A percentile compares a stretch with the other conserved stretches of the same genome.
These are phyloP conservation scores for Lactarius vividus DNA, from an alignment of 768 basidiomycete species.

Conservation along the genomic window DNA sequence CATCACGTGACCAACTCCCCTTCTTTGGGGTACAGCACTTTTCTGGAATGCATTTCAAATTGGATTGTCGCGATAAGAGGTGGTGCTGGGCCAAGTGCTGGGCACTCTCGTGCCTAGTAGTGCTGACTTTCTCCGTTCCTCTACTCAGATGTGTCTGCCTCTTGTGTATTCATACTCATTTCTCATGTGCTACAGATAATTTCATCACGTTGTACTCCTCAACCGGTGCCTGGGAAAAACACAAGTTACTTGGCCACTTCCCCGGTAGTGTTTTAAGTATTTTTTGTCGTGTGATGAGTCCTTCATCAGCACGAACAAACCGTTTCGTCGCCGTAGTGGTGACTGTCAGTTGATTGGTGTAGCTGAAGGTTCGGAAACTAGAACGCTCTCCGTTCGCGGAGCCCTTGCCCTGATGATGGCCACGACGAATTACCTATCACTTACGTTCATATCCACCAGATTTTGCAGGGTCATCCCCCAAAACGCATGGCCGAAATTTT, in stretches of 20 bases:
- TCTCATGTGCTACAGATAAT: conserved; percentile 9
- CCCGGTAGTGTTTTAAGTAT: not conserved
- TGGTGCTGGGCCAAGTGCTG: not conserved
- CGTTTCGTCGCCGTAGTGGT: not conserved
- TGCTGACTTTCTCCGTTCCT: not conserved
- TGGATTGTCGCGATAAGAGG: not conserved
- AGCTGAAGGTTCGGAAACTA: not conserved
- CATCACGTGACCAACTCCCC: conserved; percentile 1
- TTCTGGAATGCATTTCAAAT: conserved; percentile 17
- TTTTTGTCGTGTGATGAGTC: not conserved
- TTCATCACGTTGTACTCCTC: not conserved
- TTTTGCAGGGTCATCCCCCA: conserved; percentile 11
- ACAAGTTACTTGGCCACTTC: not conserved
- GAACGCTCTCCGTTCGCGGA: conserved; percentile 3
- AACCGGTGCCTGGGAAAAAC: conserved; percentile 14
- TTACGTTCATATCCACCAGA: conserved; percentile 11
- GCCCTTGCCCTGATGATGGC: not conserved
- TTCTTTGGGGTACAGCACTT: not conserved
- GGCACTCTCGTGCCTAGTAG: conserved; percentile 7
- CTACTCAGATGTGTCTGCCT: not conserved
- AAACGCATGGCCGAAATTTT: conserved; percentile 3
- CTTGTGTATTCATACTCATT: conserved; percentile 1
- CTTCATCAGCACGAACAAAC: not conserved
- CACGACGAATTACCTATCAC: conserved; percentile 3
- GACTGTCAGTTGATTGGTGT: not conserved